Evolutionary conservation across 805 yeast species (phyloP).

Genomic region (Scheffersomyces ergatensis): DNA sequence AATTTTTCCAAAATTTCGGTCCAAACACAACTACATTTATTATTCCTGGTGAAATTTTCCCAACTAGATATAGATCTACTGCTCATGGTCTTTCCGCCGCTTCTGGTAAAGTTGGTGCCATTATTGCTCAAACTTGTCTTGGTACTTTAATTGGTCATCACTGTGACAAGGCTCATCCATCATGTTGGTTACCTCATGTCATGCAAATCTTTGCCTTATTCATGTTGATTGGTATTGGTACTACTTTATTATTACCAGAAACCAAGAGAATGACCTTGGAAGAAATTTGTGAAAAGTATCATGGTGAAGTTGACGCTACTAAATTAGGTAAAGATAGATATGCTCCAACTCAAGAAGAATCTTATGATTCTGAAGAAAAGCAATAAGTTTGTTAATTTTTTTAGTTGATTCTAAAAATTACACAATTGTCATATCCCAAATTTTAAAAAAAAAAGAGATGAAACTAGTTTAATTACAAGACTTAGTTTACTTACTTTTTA

Average conservation of each 20-base stretch:
- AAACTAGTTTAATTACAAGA: too few species aligned
- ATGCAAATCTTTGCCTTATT: conserved; percentile 92
- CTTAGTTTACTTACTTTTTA: too few species aligned
- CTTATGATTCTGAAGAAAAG: conserved; percentile 36
- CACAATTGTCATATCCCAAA: too few species aligned
- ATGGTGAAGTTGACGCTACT: conserved; percentile 66
- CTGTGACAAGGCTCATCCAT: conserved; percentile 57
- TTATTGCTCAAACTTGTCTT: conserved; percentile 82
- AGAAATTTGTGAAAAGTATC: conserved; percentile 75
- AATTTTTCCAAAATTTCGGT: conserved; percentile 89
- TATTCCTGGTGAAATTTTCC: conserved; percentile 89
- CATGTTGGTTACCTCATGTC: conserved; percentile 88
- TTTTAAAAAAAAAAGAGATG: too few species aligned
- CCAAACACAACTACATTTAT: conserved; percentile 92
- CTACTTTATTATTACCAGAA: conserved; percentile 76
- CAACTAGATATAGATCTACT: conserved; percentile 92
- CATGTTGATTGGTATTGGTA: conserved; percentile 76
- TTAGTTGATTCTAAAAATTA: too few species aligned
- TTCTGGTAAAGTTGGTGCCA: conserved; percentile 88
- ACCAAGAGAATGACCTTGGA: conserved; percentile 90
- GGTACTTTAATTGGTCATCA: conserved; percentile 82
- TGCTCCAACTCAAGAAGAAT: conserved; percentile 29
- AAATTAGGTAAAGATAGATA: conserved; percentile 40
- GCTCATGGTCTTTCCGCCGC: conserved; percentile 97
- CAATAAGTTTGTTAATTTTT: conserved; percentile 8